These are phyloP conservation scores for Mollisiaceae sp. DNA, from an alignment of 2,329 filamentous ascomycete genomes.

Conservation along the genomic window DNA sequence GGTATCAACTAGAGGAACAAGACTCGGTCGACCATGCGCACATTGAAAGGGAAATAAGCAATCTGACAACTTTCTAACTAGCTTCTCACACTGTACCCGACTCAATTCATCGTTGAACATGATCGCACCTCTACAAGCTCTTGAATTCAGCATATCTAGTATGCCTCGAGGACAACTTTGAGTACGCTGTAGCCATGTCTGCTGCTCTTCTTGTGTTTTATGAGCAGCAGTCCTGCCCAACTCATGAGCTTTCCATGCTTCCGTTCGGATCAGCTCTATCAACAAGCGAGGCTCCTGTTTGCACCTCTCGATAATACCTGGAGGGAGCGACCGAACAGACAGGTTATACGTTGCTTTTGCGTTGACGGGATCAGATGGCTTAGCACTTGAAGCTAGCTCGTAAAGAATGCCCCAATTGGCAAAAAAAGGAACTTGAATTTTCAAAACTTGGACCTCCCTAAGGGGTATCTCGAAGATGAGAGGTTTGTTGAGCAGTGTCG, in stretches of 20 bases:
- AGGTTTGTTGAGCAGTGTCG: constrained; percentile 53
- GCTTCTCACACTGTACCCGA: constrained; percentile 58
- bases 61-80: constrained; percentile 61
- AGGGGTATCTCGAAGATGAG: constrained; percentile 68
- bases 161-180: constrained; percentile 76
- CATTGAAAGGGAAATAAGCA: constrained; percentile 83
- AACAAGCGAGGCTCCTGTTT: constrained; percentile 72
- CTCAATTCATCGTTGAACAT: constrained; percentile 82
- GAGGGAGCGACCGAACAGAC: constrained; percentile 66
- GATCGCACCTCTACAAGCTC: constrained; percentile 78
- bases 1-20: constrained; percentile 66
- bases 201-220: not conserved
- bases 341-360: constrained; percentile 41
- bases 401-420: constrained; percentile 73
- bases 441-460: constrained; percentile 65
- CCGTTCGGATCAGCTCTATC: constrained; percentile 74
- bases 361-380: not conserved
- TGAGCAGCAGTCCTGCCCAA: not conserved
- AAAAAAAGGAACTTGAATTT: constrained; percentile 61
- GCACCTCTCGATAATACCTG: constrained; percentile 77
- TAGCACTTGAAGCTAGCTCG: constrained; percentile 16
- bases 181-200: constrained; percentile 64
- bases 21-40: constrained; percentile 75
- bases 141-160: constrained; percentile 75
- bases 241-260: constrained; percentile 66